These are phyloP conservation scores for Pythium aquatile DNA, from an alignment of 352 stramenopile genomes.

Conservation along the genomic window DNA sequence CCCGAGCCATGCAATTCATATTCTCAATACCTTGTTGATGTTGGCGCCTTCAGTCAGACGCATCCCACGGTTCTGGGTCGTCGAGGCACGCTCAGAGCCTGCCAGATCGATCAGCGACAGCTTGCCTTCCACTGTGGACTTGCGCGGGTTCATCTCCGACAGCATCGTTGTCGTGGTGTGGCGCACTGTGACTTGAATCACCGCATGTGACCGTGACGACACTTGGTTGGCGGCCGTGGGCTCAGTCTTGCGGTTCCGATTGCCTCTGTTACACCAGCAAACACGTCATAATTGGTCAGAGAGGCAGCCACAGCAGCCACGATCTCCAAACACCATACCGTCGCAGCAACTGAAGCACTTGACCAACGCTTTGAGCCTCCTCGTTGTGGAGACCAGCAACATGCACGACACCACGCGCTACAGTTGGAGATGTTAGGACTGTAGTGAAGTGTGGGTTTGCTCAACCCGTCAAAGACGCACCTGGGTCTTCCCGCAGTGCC, in stretches of 20 bases:
- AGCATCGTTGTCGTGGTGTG: conserved; percentile 56
- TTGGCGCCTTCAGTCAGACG: conserved; percentile 61
- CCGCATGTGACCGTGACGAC: conserved; percentile 79
- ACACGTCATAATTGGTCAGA: not conserved
- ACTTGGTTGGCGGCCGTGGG: conserved; percentile 80
- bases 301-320: not conserved
- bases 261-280: conserved; percentile 31
- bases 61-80: conserved; percentile 71
- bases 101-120: conserved; percentile 85
- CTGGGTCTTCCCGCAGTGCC: conserved; percentile 49
- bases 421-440: not conserved
- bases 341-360: conserved; percentile 49
- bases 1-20: not conserved
- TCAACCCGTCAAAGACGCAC: conserved; percentile 13
- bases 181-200: conserved; percentile 73
- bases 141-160: conserved; percentile 42
- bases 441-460: not conserved
- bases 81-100: conserved; percentile 74
- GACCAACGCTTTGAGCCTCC: conserved; percentile 39
- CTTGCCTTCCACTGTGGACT: conserved; percentile 66
- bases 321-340: conserved; percentile 23
- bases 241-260: conserved; percentile 57
- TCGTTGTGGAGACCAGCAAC: conserved; percentile 55
- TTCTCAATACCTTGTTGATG: conserved; percentile 52
- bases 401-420: conserved; percentile 49